Base-by-base conservation (phyloP, 495 filamentous ascomycete species). In the Pyrenula aspistea region DNA sequence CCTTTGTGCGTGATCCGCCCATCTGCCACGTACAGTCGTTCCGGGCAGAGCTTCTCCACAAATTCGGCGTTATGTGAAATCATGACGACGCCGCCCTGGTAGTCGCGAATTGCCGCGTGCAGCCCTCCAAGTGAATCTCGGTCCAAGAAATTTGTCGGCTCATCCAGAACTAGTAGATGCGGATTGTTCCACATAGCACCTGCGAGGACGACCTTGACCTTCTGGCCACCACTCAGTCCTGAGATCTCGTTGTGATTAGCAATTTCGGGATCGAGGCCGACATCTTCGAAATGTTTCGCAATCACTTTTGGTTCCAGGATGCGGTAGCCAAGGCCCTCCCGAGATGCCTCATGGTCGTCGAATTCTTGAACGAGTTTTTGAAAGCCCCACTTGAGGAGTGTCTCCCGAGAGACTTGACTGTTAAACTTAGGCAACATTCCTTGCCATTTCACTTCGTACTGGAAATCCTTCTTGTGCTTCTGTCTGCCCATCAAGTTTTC, bases 51-150 rank as follows among this genome's bases (percentile, higher is more conserved):
- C 2, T 92, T 91, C 59, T 91, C 89, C 51, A 97, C 91, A 65
- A 98, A 98, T 68, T 98, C 94, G 64, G 96, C 88, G 82, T 97
- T 96, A 76, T 98, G 93, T 62, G 91, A 96, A 67, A 98, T 98
- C 86, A 98, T 95, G 59, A 97, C 88, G 1, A 97, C 94, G 67
- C 93, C 93, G 58, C 93, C 93, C 71, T 89, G 92, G 82, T 91
- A 98, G 66, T 98, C 93, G 60, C 90, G 88, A 66, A 98, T 96
- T 56, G 93, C 93, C 31, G 95, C 91, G 20, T 93, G 91, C 56
- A 98, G 77, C 67, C 92, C 93, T 62, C 93, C 93, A 10, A 98
- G 84, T 0, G 90, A 94, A 73, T 98, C 94, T 62, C 93, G 89
- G 62, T 98, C 93, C 73, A 98, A 82, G 80, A 96, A 98, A 77